Evolutionary conservation across 2,329 filamentous ascomycete genomes (phyloP).

Genomic region (Diaporthe vaccinii): DNA sequence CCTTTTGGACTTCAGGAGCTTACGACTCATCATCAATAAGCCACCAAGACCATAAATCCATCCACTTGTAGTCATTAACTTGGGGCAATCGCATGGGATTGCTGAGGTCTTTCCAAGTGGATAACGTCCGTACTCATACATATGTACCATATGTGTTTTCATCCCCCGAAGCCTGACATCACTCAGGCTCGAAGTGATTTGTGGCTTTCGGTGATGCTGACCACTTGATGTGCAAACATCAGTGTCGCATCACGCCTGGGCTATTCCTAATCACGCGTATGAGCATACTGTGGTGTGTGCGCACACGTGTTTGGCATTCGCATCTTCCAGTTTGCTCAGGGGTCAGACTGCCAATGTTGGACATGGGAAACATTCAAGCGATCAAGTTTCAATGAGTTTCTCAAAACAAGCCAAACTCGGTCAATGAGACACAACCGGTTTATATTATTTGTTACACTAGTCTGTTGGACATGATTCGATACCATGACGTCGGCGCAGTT

Average conservation of each 20-base stretch:
- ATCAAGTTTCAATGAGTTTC: not conserved
- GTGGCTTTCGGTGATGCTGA: too few relatives aligned
- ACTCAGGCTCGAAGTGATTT: not conserved
- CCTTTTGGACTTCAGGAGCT: not conserved
- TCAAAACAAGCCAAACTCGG: not conserved
- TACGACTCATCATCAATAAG: not conserved
- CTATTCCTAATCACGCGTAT: too few relatives aligned
- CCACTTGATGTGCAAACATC: not conserved
- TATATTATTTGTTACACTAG: not conserved
- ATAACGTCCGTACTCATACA: not conserved
- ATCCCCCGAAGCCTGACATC: not conserved
- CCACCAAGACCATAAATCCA: not conserved
- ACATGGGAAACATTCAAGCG: not conserved
- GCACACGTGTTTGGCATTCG: not conserved
- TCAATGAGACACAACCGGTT: not conserved
- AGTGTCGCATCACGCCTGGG: not conserved
- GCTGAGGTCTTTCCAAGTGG: not conserved
- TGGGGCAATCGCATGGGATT: not conserved
- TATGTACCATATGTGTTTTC: too few relatives aligned
- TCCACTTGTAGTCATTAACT: not conserved
- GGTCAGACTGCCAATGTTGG: not conserved
- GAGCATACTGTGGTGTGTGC: not conserved
- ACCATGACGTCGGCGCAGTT: not conserved
- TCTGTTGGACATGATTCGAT: not conserved
- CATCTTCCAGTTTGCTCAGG: conserved; percentile 26